Percentiles rank a stretch among this genome's conserved stretches.
Conservation (phyloP, 345 rosid genomes). For the Carallia brachiata region DNA sequence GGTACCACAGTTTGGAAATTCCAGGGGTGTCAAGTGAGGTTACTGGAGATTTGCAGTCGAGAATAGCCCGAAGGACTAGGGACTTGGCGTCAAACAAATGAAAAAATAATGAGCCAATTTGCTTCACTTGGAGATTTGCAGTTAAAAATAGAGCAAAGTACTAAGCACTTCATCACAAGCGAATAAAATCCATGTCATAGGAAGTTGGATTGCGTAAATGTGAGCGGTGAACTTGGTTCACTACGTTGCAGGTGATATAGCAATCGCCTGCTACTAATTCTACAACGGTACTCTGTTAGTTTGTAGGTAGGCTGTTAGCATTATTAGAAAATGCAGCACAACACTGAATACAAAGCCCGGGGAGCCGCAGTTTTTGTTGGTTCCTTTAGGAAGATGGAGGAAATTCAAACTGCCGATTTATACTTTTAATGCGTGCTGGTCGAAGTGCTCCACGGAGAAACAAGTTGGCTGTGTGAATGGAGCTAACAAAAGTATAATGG, state of each 20-base stretch:
- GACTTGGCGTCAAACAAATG: too few relatives aligned
- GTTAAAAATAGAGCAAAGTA: not conserved
- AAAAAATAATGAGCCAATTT: too few relatives aligned
- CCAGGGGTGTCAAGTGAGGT: not conserved
- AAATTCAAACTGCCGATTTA: too few relatives aligned
- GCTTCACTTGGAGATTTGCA: not conserved
- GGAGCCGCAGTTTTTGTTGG: too few relatives aligned
- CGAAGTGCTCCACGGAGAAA: too few relatives aligned
- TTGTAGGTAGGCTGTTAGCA: not conserved
- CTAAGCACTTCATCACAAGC: constrained; percentile 14
- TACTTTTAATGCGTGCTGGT: too few relatives aligned
- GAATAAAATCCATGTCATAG: constrained; percentile 52
- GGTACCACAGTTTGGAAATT: not conserved
- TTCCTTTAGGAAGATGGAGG: too few relatives aligned
- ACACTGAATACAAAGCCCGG: not conserved
- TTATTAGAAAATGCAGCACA: not conserved
- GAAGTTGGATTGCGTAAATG: constrained; percentile 87
- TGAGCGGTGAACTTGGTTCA: constrained; percentile 73
- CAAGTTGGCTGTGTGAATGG: too few relatives aligned
- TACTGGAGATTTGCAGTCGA: too few relatives aligned
- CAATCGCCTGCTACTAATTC: constrained; percentile 73
- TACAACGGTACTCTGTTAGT: constrained; percentile 61
- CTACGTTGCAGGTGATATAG: constrained; percentile 54
- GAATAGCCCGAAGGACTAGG: too few relatives aligned
- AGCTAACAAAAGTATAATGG: too few relatives aligned